Conservation (phyloP, 192 early-diverging fungal genomes). For the Mycoemilia scoparia region DNA sequence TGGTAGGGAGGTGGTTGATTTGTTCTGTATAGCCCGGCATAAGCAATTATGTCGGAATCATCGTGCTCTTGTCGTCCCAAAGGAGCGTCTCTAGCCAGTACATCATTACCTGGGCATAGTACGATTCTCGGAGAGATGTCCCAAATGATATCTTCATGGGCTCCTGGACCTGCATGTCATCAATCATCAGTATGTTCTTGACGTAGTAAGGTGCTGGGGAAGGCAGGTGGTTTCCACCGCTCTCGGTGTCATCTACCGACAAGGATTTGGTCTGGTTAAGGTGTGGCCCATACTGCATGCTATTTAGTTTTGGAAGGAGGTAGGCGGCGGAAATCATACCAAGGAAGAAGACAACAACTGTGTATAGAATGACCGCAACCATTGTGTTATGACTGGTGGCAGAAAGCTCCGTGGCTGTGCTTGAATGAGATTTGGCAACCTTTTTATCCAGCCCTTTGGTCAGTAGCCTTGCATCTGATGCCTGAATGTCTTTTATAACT, state of each 20-base stretch:
- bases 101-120: conserved; percentile 26
- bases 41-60: conserved; percentile 21
- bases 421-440: conserved; percentile 19
- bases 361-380: conserved; percentile 28
- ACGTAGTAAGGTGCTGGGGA: no score
- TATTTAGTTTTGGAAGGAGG: conserved; percentile 18
- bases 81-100: conserved; percentile 37
- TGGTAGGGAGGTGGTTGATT: no score
- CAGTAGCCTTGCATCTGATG: conserved; percentile 4
- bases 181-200: conserved; percentile 27
- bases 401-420: conserved; percentile 13
- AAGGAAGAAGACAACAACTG: conserved; percentile 26
- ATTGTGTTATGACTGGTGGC: no score
- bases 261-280: conserved; percentile 14
- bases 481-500: conserved; percentile 4
- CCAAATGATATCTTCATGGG: no score
- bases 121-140: conserved; percentile 21
- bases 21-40: no score
- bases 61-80: conserved; percentile 21
- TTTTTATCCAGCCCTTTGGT: conserved; percentile 8
- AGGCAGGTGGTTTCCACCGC: conserved; percentile 12
- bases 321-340: conserved; percentile 28
- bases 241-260: conserved; percentile 5
- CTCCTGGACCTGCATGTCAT: conserved; percentile 19
- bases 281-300: conserved; percentile 7